These are phyloP conservation scores for Diospyros kaki DNA, from an alignment of 148 eudicot species.

Conservation along the genomic window DNA sequence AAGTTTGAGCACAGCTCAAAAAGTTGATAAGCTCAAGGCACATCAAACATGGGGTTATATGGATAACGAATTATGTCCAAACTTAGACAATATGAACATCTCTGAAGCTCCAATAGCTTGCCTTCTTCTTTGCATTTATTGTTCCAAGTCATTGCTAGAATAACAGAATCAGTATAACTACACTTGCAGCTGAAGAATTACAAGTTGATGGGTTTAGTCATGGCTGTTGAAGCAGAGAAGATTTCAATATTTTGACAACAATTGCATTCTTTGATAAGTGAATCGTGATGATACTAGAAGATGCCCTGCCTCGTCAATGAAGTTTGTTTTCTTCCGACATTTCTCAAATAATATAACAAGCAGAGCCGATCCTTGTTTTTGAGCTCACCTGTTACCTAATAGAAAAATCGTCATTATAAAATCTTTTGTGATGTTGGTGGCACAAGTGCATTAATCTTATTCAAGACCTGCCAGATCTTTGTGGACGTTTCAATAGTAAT, in stretches of 20 bases:
- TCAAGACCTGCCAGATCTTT: not conserved
- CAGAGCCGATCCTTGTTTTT: not conserved
- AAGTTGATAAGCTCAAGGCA: no score
- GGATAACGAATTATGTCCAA: not conserved
- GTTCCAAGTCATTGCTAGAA: not conserved
- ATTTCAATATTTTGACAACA: slow-evolving; percentile 44
- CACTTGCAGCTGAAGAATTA: slow-evolving; percentile 66
- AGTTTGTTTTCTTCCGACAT: not conserved
- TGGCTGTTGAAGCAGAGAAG: slow-evolving; percentile 74
- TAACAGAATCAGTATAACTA: not conserved
- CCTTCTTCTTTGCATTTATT: not conserved
- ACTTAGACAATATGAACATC: not conserved
- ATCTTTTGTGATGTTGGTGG: not conserved
- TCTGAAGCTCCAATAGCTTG: not conserved
- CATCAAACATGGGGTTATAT: not conserved
- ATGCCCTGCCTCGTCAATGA: not conserved
- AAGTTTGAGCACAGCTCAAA: not conserved
- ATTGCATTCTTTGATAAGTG: slow-evolving; percentile 60
- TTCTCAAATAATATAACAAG: not conserved
- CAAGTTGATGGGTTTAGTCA: slow-evolving; percentile 67
- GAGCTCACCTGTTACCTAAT: not conserved
- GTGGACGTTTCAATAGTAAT: not conserved
- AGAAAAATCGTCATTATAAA: not conserved
- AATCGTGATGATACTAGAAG: slow-evolving; percentile 25
- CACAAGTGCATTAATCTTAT: not conserved